A percentile compares a stretch with the other conserved stretches of the same genome.
Conservation (phyloP, 176 grass and related monocot genomes). For the Saccharum officinarum region DNA sequence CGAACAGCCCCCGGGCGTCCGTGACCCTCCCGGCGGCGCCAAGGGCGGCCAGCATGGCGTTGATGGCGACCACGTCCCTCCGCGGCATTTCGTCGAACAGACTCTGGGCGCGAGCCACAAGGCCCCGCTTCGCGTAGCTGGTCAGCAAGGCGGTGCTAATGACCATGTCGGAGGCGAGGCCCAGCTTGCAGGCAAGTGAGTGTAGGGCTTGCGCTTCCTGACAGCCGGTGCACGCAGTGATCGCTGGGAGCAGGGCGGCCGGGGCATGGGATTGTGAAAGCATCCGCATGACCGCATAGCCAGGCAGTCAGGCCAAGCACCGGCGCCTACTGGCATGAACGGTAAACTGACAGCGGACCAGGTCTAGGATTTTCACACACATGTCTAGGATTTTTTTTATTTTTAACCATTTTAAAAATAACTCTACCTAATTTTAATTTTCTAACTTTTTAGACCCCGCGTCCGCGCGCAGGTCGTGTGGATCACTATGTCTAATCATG, state of each 20-base stretch:
- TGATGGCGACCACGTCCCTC: slow-evolving; percentile 45
- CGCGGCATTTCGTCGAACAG: slow-evolving; percentile 56
- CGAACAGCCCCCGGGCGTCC: slow-evolving; percentile 30
- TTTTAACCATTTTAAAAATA: too few relatives aligned
- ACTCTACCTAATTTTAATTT: too few relatives aligned
- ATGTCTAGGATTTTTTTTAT: too few relatives aligned
- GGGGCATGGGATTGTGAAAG: not conserved
- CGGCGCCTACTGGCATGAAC: not conserved
- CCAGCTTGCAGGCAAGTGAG: slow-evolving; percentile 33
- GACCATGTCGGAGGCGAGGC: slow-evolving; percentile 32
- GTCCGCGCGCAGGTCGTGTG: too few relatives aligned
- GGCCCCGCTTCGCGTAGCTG: slow-evolving; percentile 27
- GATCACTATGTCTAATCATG: too few relatives aligned
- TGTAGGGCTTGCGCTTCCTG: slow-evolving; percentile 39
- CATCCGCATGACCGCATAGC: not conserved
- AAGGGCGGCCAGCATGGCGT: slow-evolving; percentile 50
- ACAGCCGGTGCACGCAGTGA: not conserved
- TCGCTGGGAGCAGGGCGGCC: slow-evolving; percentile 14
- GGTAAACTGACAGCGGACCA: not conserved
- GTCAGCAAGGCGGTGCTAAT: slow-evolving; percentile 40
- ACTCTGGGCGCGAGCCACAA: not conserved
- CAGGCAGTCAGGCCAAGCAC: not conserved
- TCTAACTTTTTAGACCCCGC: too few relatives aligned
- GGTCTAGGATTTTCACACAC: too few relatives aligned
- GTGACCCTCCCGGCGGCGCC: slow-evolving; percentile 2